Evolutionary conservation across 1,139 yeast genomes (phyloP).

Genomic region (Geotrichum candidum): DNA sequence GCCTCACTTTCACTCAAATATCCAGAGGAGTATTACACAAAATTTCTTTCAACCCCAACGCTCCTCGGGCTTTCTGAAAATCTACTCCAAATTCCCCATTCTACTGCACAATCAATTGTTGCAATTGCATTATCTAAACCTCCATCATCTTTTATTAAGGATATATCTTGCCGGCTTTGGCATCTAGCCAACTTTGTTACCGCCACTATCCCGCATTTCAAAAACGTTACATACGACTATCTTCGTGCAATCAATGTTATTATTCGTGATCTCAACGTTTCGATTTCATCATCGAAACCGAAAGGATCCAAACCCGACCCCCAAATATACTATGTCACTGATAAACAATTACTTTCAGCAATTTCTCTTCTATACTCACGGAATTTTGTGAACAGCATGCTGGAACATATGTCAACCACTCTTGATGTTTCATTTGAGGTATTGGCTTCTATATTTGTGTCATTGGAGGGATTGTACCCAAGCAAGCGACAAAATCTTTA

Average conservation of each 20-base stretch:
- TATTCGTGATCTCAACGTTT: background rate
- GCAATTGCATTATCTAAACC: background rate
- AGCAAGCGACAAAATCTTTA: constrained; percentile 25
- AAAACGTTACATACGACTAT: background rate
- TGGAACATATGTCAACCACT: background rate
- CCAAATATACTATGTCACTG: background rate
- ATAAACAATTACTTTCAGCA: background rate
- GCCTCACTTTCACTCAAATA: background rate
- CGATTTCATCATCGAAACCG: background rate
- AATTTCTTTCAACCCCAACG: constrained; percentile 4
- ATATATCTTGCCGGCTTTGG: constrained; percentile 1
- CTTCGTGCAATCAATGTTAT: background rate
- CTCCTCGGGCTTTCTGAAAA: constrained; percentile 1
- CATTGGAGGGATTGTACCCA: constrained; percentile 26
- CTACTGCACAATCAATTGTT: background rate
- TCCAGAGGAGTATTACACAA: constrained; percentile 7
- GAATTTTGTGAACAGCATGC: constrained; percentile 5
- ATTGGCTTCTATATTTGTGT: constrained; percentile 23
- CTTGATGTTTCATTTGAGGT: constrained; percentile 9
- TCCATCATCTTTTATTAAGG: background rate
- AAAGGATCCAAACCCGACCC: background rate
- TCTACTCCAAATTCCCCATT: background rate
- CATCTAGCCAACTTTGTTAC: constrained; percentile 9
- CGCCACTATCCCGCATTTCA: background rate
- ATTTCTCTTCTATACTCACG: constrained; percentile 3